Base-by-base conservation (phyloP, 2,329 filamentous ascomycete species). In the Penicillium palitans region DNA sequence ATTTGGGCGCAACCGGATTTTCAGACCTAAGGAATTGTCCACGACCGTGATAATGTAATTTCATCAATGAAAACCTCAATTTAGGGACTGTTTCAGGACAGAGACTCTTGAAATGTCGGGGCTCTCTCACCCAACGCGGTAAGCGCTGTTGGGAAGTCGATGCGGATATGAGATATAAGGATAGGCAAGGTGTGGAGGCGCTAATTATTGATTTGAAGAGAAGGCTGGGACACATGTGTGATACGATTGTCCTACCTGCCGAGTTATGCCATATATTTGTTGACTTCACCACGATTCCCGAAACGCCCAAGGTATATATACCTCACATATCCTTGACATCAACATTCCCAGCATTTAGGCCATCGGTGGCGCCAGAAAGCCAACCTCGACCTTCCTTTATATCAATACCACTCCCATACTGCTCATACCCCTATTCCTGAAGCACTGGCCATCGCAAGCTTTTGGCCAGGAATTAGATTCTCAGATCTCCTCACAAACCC, bases 371-470 rank as follows among this genome's bases (percentile, higher is more conserved):
- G 0, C 29, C 41, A 13, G 27, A 19, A 17, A 63, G n/a, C 56
- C 31, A 52, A 33, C 25, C n/a, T 21, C 61, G 48, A 40, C 55
- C 51, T 3, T 45, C 40, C 13, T 52, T 29, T 1, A 62, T 59
- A 52, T 49, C 33, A 21, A 51, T 12, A 0, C 58, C 52, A 10
- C 27, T 40, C 25, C 29, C 7, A 29, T 59, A 49, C 19, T 45
- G 29, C 13, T 61, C 52, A 40, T 63, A 63, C 25, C 31, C 4
- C 15, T 46, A 52, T 66, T 63, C 24, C 44, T 54, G 4, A 60
- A 17, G 42, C 60, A 58, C 8, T 9, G 47, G 13, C 56, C 57
- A 57, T 62, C 61, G 46, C 64, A 64, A 13, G 27, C 2, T 46
- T 9, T 45, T 2, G 62, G 59, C 61, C 61, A n/a, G 8, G 51